A percentile compares a stretch with the other conserved stretches of the same genome.
These are phyloP conservation scores for Kluyveromyces marxianus DNA, from an alignment of 1,139 yeast species.

Conservation along the genomic window DNA sequence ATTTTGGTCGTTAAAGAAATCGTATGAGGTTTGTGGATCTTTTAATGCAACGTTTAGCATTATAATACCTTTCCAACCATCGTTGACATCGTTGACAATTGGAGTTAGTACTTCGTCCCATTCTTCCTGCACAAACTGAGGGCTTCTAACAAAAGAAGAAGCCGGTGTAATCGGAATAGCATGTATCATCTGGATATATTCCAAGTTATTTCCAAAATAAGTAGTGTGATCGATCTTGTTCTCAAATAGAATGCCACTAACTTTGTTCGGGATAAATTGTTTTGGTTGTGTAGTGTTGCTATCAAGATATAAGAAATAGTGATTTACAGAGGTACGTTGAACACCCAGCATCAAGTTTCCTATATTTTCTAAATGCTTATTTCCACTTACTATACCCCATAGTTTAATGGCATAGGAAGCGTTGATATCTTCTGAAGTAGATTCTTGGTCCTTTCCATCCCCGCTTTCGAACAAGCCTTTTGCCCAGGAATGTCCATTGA, in stretches of 20 bases:
- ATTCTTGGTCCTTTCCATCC: constrained; percentile 76
- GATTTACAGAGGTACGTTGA: constrained; percentile 49
- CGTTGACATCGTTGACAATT: constrained; percentile 48
- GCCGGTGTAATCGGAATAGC: constrained; percentile 88
- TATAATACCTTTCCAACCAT: constrained; percentile 87
- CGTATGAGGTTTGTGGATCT: constrained; percentile 60
- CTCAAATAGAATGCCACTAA: constrained; percentile 72
- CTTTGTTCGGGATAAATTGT: constrained; percentile 53
- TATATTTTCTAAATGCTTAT: constrained; percentile 44
- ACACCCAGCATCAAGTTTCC: constrained; percentile 58
- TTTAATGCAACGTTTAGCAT: constrained; percentile 69
- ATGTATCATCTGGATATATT: constrained; percentile 92
- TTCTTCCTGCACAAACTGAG: constrained; percentile 68
- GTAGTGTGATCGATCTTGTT: constrained; percentile 91
- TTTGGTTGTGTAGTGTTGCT: constrained; percentile 46
- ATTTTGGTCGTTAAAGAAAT: constrained; percentile 50
- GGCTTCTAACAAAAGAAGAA: constrained; percentile 64
- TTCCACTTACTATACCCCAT: constrained; percentile 57
- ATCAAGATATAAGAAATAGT: constrained; percentile 50
- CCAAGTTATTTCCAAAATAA: constrained; percentile 66
- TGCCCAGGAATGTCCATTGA: constrained; percentile 76
- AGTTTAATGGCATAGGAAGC: constrained; percentile 63
- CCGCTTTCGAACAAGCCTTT: constrained; percentile 67
- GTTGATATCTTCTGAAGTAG: constrained; percentile 70
- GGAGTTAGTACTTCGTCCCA: constrained; percentile 51